Evolutionary conservation across 139 green algal genomes (phyloP).

Genomic region (Medakamo hakoo): DNA sequence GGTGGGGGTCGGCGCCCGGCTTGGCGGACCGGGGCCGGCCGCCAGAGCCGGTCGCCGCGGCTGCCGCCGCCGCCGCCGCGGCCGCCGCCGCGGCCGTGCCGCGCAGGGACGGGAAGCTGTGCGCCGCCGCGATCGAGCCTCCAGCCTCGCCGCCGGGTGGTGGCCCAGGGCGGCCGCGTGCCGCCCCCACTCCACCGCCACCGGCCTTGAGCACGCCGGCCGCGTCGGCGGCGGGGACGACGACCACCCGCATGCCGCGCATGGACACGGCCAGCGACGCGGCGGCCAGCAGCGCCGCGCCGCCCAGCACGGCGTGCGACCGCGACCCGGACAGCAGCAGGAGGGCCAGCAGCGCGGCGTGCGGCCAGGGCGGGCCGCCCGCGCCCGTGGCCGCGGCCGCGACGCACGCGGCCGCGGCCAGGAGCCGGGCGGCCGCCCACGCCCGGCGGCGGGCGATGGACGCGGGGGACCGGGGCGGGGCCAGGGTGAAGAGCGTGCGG

Average conservation of each 20-base stretch:
- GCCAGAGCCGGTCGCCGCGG: no score
- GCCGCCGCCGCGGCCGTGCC: no score
- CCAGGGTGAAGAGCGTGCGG: slow-evolving; percentile 13
- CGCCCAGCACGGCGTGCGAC: slow-evolving; percentile 11
- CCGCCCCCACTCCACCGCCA: slow-evolving; percentile 1
- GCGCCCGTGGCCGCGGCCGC: slow-evolving; percentile 7
- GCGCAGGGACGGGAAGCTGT: no score
- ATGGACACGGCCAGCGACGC: slow-evolving; percentile 16
- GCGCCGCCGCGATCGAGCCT: no score
- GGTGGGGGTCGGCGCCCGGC: no score
- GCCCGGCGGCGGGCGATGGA: not conserved
- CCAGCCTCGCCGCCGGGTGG: no score
- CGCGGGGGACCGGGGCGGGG: slow-evolving; percentile 1
- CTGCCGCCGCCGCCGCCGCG: no score
- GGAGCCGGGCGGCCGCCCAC: slow-evolving; percentile 1
- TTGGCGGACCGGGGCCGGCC: no score
- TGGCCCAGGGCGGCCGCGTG: not conserved
- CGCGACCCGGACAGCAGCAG: slow-evolving; percentile 15
- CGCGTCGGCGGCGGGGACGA: slow-evolving; percentile 11
- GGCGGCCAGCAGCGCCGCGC: slow-evolving; percentile 7
- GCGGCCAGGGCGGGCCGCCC: slow-evolving; percentile 21
- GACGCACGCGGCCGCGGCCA: slow-evolving; percentile 5
- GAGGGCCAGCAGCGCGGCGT: slow-evolving; percentile 19
- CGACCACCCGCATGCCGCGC: slow-evolving; percentile 12
- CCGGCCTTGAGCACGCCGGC: not conserved